Conservation (phyloP, 257 asterid species). For the Fraxinus cuspidata region DNA sequence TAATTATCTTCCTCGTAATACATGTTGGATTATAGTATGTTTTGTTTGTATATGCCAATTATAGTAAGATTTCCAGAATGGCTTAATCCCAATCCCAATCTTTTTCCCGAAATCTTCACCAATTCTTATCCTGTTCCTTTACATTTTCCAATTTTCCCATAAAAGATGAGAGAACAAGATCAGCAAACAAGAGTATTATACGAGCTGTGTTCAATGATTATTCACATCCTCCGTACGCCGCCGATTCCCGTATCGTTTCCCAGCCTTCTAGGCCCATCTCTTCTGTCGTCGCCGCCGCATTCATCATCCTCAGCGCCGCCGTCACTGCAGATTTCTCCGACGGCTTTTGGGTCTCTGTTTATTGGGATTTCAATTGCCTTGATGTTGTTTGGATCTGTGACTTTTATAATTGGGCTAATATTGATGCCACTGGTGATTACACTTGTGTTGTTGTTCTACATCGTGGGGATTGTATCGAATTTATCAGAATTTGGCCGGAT, state of each 20-base stretch:
- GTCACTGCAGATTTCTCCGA: slow-evolving; percentile 39
- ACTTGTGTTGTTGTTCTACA: slow-evolving; percentile 44
- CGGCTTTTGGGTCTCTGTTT: slow-evolving; percentile 56
- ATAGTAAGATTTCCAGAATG: background rate
- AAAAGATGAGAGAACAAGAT: slow-evolving; percentile 36
- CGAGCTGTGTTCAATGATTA: slow-evolving; percentile 54
- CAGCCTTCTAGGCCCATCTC: slow-evolving; percentile 18
- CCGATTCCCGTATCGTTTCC: slow-evolving; percentile 34
- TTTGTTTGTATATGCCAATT: background rate
- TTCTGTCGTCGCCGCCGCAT: background rate
- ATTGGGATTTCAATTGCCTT: slow-evolving; percentile 53
- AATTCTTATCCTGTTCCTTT: background rate
- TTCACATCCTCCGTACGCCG: slow-evolving; percentile 39
- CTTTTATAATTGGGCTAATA: slow-evolving; percentile 50
- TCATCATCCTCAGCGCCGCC: slow-evolving; percentile 24
- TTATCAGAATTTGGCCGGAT: slow-evolving; percentile 41
- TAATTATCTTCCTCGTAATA: too few relatives aligned
- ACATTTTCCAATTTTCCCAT: slow-evolving; percentile 5
- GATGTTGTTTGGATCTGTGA: slow-evolving; percentile 58
- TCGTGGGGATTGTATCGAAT: slow-evolving; percentile 40
- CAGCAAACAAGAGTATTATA: slow-evolving; percentile 32
- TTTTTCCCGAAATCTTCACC: background rate
- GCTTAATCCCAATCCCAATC: background rate
- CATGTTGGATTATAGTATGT: background rate
- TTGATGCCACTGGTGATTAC: slow-evolving; percentile 56